phyloP scores from a whole-genome alignment of 495 filamentous ascomycete species.

The Penicillium bovifimosum region DNA sequence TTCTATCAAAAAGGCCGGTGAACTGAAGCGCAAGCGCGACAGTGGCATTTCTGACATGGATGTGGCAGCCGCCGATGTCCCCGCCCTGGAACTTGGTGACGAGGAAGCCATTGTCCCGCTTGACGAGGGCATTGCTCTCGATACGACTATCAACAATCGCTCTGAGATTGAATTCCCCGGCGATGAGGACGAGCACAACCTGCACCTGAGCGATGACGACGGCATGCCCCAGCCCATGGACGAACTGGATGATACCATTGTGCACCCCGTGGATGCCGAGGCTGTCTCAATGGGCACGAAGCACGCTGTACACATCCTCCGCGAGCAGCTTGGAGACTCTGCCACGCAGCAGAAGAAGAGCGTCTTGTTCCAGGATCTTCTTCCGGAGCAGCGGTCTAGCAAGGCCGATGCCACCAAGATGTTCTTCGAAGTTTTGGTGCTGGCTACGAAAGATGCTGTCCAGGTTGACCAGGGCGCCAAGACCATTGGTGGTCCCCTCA shows the following conservation, averaged over 20 bases:
- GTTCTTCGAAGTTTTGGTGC: constrained; percentile 94
- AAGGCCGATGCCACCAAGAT: constrained; percentile 94
- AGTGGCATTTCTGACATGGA: constrained; percentile 79
- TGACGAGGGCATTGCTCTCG: constrained; percentile 47
- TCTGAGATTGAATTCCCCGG: constrained; percentile 59
- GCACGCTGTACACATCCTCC: constrained; percentile 90
- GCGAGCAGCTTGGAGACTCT: constrained; percentile 75
- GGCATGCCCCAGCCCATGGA: constrained; percentile 38
- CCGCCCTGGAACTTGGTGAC: constrained; percentile 61
- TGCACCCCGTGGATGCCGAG: constrained; percentile 73
- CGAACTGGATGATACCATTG: constrained; percentile 74
- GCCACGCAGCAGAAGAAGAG: constrained; percentile 60
- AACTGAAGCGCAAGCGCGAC: constrained; percentile 91
- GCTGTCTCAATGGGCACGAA: constrained; percentile 85
- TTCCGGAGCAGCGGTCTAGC: constrained; percentile 71
- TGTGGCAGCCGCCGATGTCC: constrained; percentile 57
- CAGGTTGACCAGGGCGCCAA: constrained; percentile 87
- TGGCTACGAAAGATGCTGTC: constrained; percentile 96
- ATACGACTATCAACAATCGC: constrained; percentile 44
- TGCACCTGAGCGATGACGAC: constrained; percentile 50
- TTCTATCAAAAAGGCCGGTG: constrained; percentile 66
- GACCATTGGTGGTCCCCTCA: constrained; percentile 66
- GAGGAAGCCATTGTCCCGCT: constrained; percentile 50
- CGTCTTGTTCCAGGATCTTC: constrained; percentile 85
- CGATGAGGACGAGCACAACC: constrained; percentile 45